Percentiles rank a stretch among this genome's conserved stretches.
Evolutionary conservation across 305 asterid species (phyloP).

Genomic region (Ajuga reptans): DNA sequence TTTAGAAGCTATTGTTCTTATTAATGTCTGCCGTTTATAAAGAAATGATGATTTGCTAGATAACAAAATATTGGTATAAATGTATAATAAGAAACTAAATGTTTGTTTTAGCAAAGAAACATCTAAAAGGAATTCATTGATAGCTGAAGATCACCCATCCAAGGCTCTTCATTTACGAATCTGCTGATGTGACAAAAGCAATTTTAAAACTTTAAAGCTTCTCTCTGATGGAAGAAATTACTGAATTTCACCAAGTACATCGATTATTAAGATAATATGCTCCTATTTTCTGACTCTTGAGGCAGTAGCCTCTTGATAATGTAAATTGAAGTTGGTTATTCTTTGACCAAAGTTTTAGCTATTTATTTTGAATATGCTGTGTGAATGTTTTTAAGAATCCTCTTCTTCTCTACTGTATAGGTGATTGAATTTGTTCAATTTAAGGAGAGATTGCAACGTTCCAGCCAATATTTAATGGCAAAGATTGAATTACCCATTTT

Average conservation of each 20-base stretch:
- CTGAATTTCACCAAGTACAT: not conserved
- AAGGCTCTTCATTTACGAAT: not conserved
- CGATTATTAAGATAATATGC: not conserved
- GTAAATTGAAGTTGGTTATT: not conserved
- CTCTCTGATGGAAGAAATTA: not conserved
- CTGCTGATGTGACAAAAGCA: not conserved
- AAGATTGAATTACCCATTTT: slow-evolving; percentile 81
- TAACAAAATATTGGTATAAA: too few species aligned
- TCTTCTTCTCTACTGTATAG: slow-evolving; percentile 35
- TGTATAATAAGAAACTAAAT: too few species aligned
- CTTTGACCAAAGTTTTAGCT: slow-evolving; percentile 1
- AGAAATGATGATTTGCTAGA: too few species aligned
- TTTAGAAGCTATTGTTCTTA: too few species aligned
- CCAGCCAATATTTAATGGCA: slow-evolving; percentile 74
- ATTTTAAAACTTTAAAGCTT: not conserved
- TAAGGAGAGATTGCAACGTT: slow-evolving; percentile 75
- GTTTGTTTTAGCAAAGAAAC: not conserved
- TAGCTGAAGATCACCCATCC: not conserved
- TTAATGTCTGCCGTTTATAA: too few species aligned
- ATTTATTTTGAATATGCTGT: slow-evolving; percentile 16
- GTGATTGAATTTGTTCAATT: slow-evolving; percentile 92
- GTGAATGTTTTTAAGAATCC: slow-evolving; percentile 8
- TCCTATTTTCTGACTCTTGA: not conserved
- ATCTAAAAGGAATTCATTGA: not conserved
- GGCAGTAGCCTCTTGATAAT: not conserved